Evolutionary conservation across 352 stramenopile genomes (phyloP), one percentile per base, ranked within the genome.

Genomic region (Pythium vanterpoolii): DNA sequence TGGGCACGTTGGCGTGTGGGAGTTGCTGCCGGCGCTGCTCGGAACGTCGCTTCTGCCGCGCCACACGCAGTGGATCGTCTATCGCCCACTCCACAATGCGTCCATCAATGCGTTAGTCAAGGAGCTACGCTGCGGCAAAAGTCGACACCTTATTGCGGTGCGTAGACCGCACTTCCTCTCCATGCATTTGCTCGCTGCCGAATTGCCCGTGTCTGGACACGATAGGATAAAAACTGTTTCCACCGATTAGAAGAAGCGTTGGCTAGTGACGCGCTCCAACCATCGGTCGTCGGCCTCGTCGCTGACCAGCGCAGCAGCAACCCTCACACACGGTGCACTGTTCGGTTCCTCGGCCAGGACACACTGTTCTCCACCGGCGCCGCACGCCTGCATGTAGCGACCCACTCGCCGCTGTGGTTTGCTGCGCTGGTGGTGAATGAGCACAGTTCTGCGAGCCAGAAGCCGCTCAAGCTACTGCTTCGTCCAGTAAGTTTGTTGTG

Each of bases 191-290:
- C 31, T 36, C 11, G 31, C 11, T n/a, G n/a, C n/a, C n/a, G n/a
- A n/a, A 11, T 11, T 36, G 31, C 6, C 31, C 6, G 6, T 36
- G 31, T 6, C 6, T 11, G 31, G 31, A 50, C 42, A 38, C 28
- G 13, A 31, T 54, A 87, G 77, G 77, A 87, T 58, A 87, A 87
- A 42, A 45, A 71, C 42, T 86, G 77, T 58, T 86, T 83, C 46
- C 40, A 43, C 8, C 44, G 71, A 23, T 62, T 87, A 19, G 51
- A 59, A 0, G 54, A 77, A 4, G 56, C 56, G 16, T 57, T 86
- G 27, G 34, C 50, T 23, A 62, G 43, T 30, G 11, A 8, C 0
- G 1, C 52, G 27, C 39, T 16, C 19, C 42, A 45, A 14, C 53
- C 66, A 3, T 54, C 79, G 27, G 18, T 88, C 33, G 65, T 88